Evolutionary conservation across 768 basidiomycete species (phyloP).

Genomic region (Chalciporus chontae): DNA sequence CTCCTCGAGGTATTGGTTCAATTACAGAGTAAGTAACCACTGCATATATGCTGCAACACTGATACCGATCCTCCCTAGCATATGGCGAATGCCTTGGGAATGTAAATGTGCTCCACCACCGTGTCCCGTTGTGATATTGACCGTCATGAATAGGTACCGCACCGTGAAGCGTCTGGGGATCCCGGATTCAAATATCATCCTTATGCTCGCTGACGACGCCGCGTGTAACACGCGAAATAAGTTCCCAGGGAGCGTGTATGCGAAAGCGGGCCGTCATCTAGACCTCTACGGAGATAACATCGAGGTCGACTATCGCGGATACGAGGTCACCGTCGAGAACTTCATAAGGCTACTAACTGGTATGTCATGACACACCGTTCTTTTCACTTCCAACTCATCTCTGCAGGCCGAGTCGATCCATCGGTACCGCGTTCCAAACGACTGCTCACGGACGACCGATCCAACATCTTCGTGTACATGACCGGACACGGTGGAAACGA

Average conservation of each 20-base stretch:
- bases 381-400: not conserved
- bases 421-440: conserved; percentile 91
- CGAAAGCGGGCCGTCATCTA: conserved; percentile 74
- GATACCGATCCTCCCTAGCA: conserved; percentile 53
- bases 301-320: conserved; percentile 97
- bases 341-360: conserved; percentile 91
- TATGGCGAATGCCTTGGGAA: conserved; percentile 97
- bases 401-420: conserved; percentile 73
- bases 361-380: conserved; percentile 32
- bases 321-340: conserved; percentile 97
- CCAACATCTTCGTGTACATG: conserved; percentile 97
- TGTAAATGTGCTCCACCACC: conserved; percentile 48
- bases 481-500: conserved; percentile 98
- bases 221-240: conserved; percentile 92
- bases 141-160: conserved; percentile 66
- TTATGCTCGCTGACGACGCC: conserved; percentile 97
- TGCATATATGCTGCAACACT: not conserved
- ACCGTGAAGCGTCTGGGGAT: conserved; percentile 98
- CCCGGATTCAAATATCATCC: conserved; percentile 97
- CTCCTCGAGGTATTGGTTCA: conserved; percentile 96
- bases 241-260: conserved; percentile 89
- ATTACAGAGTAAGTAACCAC: conserved; percentile 74
- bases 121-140: not conserved
- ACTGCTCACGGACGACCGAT: conserved; percentile 82
- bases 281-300: conserved; percentile 96